These are phyloP conservation scores for Pyrenophora teres DNA, from an alignment of 2,329 filamentous ascomycete genomes.

Conservation along the genomic window DNA sequence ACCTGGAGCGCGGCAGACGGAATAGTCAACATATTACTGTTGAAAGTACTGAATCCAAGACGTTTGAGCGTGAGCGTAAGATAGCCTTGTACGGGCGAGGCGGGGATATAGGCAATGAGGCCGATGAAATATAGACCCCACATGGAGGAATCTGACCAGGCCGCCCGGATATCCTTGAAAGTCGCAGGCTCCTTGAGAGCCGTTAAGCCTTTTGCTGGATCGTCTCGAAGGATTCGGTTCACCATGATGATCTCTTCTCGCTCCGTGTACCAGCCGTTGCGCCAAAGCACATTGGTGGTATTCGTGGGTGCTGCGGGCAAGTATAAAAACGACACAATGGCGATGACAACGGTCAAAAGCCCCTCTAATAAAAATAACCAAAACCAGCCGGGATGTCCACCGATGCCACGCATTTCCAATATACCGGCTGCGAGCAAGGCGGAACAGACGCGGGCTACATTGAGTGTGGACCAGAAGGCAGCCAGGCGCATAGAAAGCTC, in stretches of 20 bases:
- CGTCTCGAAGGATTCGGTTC: slow-evolving; percentile 63
- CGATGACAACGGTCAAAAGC: slow-evolving; percentile 37
- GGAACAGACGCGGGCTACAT: slow-evolving; percentile 58
- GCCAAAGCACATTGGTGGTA: slow-evolving; percentile 42
- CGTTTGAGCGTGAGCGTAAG: slow-evolving; percentile 48
- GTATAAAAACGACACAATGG: slow-evolving; percentile 37
- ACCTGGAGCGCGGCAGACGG: slow-evolving; percentile 56
- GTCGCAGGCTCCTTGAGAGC: slow-evolving; percentile 60
- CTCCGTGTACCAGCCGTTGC: slow-evolving; percentile 68
- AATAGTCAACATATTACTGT: slow-evolving; percentile 49
- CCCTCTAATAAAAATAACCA: slow-evolving; percentile 58
- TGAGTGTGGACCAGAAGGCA: slow-evolving; percentile 71
- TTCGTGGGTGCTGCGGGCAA: slow-evolving; percentile 58
- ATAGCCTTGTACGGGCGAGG: slow-evolving; percentile 46
- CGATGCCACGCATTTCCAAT: slow-evolving; percentile 55
- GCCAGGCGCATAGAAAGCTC: slow-evolving; percentile 70
- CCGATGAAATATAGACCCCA: slow-evolving; percentile 61
- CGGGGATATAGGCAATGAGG: slow-evolving; percentile 44
- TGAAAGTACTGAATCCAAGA: slow-evolving; percentile 50
- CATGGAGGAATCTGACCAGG: slow-evolving; percentile 60
- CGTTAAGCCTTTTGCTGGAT: slow-evolving; percentile 61
- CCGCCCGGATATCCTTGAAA: slow-evolving; percentile 54
- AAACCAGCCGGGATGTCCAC: slow-evolving; percentile 59
- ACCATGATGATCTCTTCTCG: slow-evolving; percentile 71
- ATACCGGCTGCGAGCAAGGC: slow-evolving; percentile 62